These are phyloP conservation scores for Avicennia marina DNA, from an alignment of 257 asterid species.

Conservation along the genomic window DNA sequence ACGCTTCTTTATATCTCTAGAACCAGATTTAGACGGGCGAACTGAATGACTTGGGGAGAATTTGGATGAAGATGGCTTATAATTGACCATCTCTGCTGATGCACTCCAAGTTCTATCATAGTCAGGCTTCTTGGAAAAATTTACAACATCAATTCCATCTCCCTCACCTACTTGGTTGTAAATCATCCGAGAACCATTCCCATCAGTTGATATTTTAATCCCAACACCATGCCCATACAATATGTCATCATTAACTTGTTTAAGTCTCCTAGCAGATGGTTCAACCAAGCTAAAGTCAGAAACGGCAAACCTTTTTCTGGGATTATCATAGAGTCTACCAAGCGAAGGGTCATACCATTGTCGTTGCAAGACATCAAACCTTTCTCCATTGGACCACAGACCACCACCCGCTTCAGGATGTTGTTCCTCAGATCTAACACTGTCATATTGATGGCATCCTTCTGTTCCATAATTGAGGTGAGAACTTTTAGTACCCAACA, in stretches of 20 bases:
- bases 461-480: conserved; percentile 27
- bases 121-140: conserved; percentile 26
- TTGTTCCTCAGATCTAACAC: conserved; percentile 19
- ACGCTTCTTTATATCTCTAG: conserved; percentile 55
- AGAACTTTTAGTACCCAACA: conserved; percentile 30
- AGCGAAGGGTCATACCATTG: conserved; percentile 26
- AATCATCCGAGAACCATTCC: conserved; percentile 33
- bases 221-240: conserved; percentile 21
- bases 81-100: conserved; percentile 15
- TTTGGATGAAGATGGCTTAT: conserved; percentile 28
- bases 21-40: conserved; percentile 23
- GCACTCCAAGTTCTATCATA: conserved; percentile 25
- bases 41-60: conserved; percentile 20
- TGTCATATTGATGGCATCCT: conserved; percentile 27
- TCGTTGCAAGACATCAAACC: conserved; percentile 25
- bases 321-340: conserved; percentile 27
- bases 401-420: conserved; percentile 29
- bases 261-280: conserved; percentile 27
- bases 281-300: conserved; percentile 25
- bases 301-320: conserved; percentile 23
- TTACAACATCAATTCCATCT: conserved; percentile 22
- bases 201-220: conserved; percentile 35
- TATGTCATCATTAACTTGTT: conserved; percentile 21
- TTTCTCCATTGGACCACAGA: conserved; percentile 25
- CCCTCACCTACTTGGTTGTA: conserved; percentile 26